phyloP scores from a whole-genome alignment of 139 green algal genomes.

The Picochlorum sp. region DNA sequence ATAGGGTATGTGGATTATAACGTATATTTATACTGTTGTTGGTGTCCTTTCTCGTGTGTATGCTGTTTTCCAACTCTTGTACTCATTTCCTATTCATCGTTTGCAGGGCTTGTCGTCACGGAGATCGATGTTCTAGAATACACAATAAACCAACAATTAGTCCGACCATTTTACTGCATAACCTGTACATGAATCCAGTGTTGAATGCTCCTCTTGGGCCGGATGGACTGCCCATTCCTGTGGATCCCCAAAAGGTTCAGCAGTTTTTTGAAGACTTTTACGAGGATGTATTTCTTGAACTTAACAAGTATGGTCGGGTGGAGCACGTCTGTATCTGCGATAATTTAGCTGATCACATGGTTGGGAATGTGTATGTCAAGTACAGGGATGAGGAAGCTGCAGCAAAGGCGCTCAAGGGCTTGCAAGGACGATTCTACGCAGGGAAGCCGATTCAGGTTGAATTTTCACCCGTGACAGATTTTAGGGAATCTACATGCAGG shows the following conservation, averaged over 20 bases:
- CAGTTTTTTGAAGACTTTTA: conserved; percentile 98
- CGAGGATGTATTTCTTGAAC: conserved; percentile 97
- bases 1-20: conserved; percentile 14
- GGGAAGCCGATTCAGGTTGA: conserved; percentile 84
- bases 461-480: conserved; percentile 97
- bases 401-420: conserved; percentile 44
- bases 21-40: too few species aligned
- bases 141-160: conserved; percentile 93
- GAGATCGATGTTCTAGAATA: conserved; percentile 91
- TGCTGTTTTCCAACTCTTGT: neutral
- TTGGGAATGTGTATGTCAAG: conserved; percentile 92
- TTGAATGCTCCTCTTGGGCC: conserved; percentile 71
- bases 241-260: conserved; percentile 74
- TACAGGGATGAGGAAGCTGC: conserved; percentile 85
- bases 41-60: neutral
- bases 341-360: conserved; percentile 97
- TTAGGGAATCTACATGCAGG: conserved; percentile 88
- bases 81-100: neutral
- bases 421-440: conserved; percentile 75
- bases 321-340: conserved; percentile 97
- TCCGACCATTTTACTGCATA: conserved; percentile 82
- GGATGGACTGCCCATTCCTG: conserved; percentile 69
- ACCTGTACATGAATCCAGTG: conserved; percentile 96
- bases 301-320: conserved; percentile 84
- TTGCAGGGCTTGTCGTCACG: conserved; percentile 82